These are phyloP conservation scores for Tillandsia fasciculata DNA, from an alignment of 176 grass and related monocot genomes.

Conservation along the genomic window DNA sequence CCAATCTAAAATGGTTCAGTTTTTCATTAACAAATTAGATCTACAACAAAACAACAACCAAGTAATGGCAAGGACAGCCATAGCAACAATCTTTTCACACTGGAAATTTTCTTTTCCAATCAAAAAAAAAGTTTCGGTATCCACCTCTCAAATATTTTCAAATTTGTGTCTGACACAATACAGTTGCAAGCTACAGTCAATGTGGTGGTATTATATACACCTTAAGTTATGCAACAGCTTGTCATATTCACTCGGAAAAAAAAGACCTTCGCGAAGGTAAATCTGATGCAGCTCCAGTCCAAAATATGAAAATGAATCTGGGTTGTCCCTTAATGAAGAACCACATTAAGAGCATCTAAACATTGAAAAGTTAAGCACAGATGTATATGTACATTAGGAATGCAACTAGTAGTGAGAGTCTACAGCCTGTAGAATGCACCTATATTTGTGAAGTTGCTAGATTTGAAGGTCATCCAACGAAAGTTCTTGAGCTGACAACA, in stretches of 20 bases:
- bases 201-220: not conserved
- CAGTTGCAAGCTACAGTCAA: not conserved
- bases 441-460: conserved; percentile 16
- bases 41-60: too few species aligned
- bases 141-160: not conserved
- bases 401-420: conserved; percentile 5
- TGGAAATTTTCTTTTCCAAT: too few species aligned
- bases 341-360: not conserved
- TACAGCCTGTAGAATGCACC: not conserved
- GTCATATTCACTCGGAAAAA: not conserved
- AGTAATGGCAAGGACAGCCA: too few species aligned
- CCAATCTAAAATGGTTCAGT: too few species aligned
- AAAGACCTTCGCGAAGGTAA: not conserved
- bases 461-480: conserved; percentile 75
- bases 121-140: too few species aligned
- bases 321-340: not conserved
- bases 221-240: not conserved
- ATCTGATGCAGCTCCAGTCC: conserved; percentile 2
- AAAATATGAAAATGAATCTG: conserved; percentile 1
- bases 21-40: too few species aligned
- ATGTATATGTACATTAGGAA: not conserved
- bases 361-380: not conserved
- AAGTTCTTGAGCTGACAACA: conserved; percentile 51
- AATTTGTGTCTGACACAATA: not conserved
- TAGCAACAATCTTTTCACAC: too few species aligned